Evolutionary conservation across 164 flowering plant species (phyloP).

Genomic region (Aristolochia contorta): DNA sequence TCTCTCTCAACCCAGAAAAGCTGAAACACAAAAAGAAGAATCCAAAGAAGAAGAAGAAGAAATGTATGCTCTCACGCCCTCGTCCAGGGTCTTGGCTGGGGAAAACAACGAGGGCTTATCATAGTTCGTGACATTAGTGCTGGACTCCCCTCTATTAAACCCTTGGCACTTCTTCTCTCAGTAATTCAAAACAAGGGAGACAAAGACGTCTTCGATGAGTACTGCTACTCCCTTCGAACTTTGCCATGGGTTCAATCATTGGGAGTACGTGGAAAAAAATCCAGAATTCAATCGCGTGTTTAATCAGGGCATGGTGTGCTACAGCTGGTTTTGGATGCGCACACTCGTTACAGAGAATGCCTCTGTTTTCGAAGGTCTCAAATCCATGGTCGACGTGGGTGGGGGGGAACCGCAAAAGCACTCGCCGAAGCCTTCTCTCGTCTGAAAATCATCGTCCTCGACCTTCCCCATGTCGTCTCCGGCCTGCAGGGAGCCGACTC

Average conservation of each 20-base stretch:
- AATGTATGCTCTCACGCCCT: conserved; percentile 1
- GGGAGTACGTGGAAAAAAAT: background rate
- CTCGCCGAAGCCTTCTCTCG: conserved; percentile 1
- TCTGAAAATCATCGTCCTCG: background rate
- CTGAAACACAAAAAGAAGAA: too few species aligned
- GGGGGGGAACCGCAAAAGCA: background rate
- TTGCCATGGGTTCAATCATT: background rate
- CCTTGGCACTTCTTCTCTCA: background rate
- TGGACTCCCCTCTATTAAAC: background rate
- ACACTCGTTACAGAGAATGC: background rate
- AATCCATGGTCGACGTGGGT: conserved; percentile 2
- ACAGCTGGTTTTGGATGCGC: background rate
- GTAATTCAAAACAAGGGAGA: background rate
- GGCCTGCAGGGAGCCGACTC: background rate
- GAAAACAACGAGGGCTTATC: background rate
- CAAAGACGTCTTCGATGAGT: background rate
- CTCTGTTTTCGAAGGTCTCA: background rate
- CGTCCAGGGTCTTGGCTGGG: background rate
- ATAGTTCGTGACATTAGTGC: background rate
- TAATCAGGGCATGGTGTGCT: conserved; percentile 5
- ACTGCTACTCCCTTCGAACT: background rate
- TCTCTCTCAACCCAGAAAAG: background rate
- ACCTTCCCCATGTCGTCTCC: conserved; percentile 4
- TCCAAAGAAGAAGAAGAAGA: too few species aligned
- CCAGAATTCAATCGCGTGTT: conserved; percentile 2